Evolutionary conservation across 2,329 filamentous ascomycete species (phyloP).

Genomic region (Colletotrichum phormii): DNA sequence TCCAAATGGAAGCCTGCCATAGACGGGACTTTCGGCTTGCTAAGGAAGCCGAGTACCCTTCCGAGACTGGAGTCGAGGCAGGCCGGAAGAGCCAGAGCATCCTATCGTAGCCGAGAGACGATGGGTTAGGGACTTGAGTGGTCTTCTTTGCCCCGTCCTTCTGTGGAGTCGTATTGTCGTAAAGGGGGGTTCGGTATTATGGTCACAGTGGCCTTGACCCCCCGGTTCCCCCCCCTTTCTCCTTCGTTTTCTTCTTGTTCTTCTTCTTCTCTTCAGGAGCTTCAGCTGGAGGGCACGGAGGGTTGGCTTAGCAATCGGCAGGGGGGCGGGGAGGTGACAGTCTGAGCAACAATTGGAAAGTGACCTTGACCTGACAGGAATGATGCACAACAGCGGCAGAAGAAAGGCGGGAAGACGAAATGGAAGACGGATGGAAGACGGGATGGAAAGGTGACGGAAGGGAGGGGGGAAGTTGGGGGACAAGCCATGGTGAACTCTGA

Average conservation of each 20-base stretch:
- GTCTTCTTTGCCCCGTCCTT: conserved; percentile 3
- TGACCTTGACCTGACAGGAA: not conserved
- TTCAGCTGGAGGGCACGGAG: not conserved
- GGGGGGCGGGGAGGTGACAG: not conserved
- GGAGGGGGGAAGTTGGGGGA: not conserved
- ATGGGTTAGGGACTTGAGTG: not conserved
- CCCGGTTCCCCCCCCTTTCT: not conserved
- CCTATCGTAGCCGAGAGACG: not conserved
- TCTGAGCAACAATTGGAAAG: not conserved
- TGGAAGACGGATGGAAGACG: conserved; percentile 14
- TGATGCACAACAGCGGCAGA: not conserved
- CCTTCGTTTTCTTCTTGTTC: not conserved
- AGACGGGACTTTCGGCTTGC: conserved; percentile 9
- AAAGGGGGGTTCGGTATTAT: not conserved
- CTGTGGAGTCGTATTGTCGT: conserved; percentile 7
- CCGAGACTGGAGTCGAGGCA: not conserved
- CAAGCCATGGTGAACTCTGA: not conserved
- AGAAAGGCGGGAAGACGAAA: not conserved
- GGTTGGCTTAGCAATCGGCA: not conserved
- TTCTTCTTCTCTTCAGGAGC: not conserved
- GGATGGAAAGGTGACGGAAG: conserved; percentile 1
- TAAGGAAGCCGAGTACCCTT: conserved; percentile 15
- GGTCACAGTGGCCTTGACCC: not conserved
- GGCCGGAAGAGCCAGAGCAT: not conserved
- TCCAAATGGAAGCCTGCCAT: not conserved